These are phyloP conservation scores for Hemerocallis citrina DNA, from an alignment of 106 monocot genomes.

Conservation along the genomic window DNA sequence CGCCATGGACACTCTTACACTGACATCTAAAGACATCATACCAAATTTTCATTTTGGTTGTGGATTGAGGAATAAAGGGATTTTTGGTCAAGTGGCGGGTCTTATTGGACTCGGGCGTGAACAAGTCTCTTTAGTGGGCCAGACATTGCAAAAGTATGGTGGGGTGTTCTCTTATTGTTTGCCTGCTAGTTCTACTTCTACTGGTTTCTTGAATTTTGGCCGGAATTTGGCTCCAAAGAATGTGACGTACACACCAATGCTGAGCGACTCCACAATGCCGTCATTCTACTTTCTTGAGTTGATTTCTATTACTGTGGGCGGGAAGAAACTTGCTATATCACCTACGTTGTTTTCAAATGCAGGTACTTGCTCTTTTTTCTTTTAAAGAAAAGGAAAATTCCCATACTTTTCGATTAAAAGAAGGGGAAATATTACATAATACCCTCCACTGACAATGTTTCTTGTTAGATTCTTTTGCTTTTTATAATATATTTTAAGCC, in stretches of 20 bases:
- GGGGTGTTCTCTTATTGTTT: slow-evolving; percentile 46
- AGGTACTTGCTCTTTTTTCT: no score
- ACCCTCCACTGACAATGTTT: no score
- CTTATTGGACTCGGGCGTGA: slow-evolving; percentile 34
- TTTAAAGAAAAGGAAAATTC: no score
- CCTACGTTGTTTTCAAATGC: slow-evolving; percentile 19
- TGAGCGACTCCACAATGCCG: not conserved
- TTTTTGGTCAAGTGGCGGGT: slow-evolving; percentile 21
- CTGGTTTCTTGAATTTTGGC: slow-evolving; percentile 33
- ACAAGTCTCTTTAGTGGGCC: slow-evolving; percentile 17
- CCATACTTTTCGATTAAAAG: no score
- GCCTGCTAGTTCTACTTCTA: slow-evolving; percentile 14
- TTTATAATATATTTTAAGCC: no score
- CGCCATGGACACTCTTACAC: slow-evolving; percentile 17
- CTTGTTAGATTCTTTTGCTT: no score
- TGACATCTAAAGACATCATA: slow-evolving; percentile 11
- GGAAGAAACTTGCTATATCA: slow-evolving; percentile 12
- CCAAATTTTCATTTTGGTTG: slow-evolving; percentile 33
- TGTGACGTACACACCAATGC: slow-evolving; percentile 28
- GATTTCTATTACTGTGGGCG: slow-evolving; percentile 24
- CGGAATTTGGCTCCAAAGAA: not conserved
- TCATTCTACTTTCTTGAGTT: slow-evolving; percentile 34
- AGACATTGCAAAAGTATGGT: slow-evolving; percentile 13
- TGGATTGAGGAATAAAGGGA: slow-evolving; percentile 21
- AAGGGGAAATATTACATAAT: no score